Evolutionary conservation across 78 protist genomes (phyloP).

Genomic region (Dictyostelium purpureum): DNA sequence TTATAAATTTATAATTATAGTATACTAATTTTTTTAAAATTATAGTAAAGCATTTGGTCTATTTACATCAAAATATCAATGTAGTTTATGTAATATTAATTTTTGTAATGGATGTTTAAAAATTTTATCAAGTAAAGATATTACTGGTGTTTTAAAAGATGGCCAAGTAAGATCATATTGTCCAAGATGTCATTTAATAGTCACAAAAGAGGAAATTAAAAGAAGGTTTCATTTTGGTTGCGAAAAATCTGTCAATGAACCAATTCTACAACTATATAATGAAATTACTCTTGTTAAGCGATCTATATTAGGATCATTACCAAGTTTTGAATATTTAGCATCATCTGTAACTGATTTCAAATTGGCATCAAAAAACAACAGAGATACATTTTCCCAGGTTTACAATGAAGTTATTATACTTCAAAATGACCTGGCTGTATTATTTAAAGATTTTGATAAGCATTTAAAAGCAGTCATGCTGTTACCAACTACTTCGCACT

Average conservation of each 20-base stretch:
- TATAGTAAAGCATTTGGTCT: slow-evolving; percentile 53
- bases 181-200: slow-evolving; percentile 18
- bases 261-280: background rate
- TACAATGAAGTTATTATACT: slow-evolving; percentile 32
- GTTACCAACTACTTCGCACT: background rate
- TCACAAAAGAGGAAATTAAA: slow-evolving; percentile 6
- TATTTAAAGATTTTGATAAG: slow-evolving; percentile 74
- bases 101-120: slow-evolving; percentile 25
- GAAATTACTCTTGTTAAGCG: slow-evolving; percentile 32
- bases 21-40: background rate
- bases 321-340: slow-evolving; percentile 71
- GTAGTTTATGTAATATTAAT: slow-evolving; percentile 35
- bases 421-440: slow-evolving; percentile 23
- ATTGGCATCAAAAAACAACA: slow-evolving; percentile 32
- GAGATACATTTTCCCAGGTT: slow-evolving; percentile 45
- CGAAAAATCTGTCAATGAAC: slow-evolving; percentile 14
- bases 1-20: background rate
- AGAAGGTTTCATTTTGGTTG: background rate
- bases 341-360: slow-evolving; percentile 37
- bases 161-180: slow-evolving; percentile 50
- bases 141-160: slow-evolving; percentile 57
- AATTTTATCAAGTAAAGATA: slow-evolving; percentile 47
- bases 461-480: background rate
- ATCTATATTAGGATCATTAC: slow-evolving; percentile 11
- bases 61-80: slow-evolving; percentile 26